phyloP scores from a whole-genome alignment of 2,329 filamentous ascomycete genomes.

The Claviceps sorghi region DNA sequence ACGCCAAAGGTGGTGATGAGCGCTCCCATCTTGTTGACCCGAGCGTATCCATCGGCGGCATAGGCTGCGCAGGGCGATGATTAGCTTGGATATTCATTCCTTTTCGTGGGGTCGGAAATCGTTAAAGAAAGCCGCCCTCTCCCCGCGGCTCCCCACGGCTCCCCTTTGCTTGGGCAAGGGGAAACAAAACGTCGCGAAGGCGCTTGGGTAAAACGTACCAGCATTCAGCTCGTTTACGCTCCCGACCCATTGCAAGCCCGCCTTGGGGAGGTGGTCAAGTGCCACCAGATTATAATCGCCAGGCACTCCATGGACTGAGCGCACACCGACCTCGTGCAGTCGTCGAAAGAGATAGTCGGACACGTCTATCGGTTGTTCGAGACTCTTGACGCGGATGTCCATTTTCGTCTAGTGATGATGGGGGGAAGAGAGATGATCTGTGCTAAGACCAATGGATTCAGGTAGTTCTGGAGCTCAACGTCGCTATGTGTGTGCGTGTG shows the following conservation, averaged over 20 bases:
- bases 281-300: conserved; percentile 60
- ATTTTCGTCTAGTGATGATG: conserved; percentile 10
- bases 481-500: too few species aligned
- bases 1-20: conserved; percentile 66
- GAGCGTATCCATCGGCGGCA: conserved; percentile 66
- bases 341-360: conserved; percentile 55
- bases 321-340: conserved; percentile 47
- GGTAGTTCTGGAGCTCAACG: too few species aligned
- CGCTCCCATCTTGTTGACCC: conserved; percentile 55
- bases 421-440: not conserved
- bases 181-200: not conserved
- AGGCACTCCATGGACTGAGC: conserved; percentile 53
- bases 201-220: conserved; percentile 26
- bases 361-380: conserved; percentile 40
- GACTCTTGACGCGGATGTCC: conserved; percentile 27
- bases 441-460: not conserved
- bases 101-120: not conserved
- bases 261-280: conserved; percentile 48
- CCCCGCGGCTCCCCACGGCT: too few species aligned
- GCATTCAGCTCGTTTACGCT: conserved; percentile 63
- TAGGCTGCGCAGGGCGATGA: conserved; percentile 36
- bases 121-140: not conserved
- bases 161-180: too few species aligned
- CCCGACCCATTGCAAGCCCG: conserved; percentile 48
- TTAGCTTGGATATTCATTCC: conserved; percentile 4